Percentiles rank a stretch among this genome's conserved stretches.
These are phyloP conservation scores for Dactylorhiza incarnata DNA, from an alignment of 106 monocot genomes.

Conservation along the genomic window DNA sequence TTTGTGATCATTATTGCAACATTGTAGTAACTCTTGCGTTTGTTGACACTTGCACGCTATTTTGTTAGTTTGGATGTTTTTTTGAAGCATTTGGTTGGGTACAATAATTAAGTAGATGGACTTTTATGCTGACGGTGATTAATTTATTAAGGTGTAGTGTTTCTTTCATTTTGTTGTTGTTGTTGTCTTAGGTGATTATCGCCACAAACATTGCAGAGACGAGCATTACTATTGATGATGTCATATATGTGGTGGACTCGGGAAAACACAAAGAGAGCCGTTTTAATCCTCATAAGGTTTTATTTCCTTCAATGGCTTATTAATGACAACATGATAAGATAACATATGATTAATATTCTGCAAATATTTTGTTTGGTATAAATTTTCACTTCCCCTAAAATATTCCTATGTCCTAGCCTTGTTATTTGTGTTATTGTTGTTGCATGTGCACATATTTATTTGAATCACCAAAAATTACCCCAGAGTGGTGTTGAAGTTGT, in stretches of 20 bases:
- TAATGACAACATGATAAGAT: conserved; percentile 3
- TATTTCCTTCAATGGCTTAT: background rate
- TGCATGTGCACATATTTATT: background rate
- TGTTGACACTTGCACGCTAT: background rate
- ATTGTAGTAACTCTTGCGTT: background rate
- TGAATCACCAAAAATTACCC: background rate
- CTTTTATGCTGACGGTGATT: background rate
- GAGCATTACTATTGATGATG: conserved; percentile 96
- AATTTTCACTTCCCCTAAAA: background rate
- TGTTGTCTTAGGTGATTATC: conserved; percentile 64
- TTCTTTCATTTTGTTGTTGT: background rate
- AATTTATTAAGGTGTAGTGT: background rate
- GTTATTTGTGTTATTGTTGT: background rate
- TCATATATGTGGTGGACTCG: conserved; percentile 85
- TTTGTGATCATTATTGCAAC: background rate
- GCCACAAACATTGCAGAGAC: conserved; percentile 97
- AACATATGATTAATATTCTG: background rate
- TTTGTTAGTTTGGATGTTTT: background rate
- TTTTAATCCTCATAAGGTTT: conserved; percentile 84
- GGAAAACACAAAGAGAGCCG: conserved; percentile 97
- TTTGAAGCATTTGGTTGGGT: background rate
- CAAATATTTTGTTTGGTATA: background rate
- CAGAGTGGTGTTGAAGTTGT: background rate
- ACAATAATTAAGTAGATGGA: background rate
- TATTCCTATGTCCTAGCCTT: background rate